Evolutionary conservation across 2,329 filamentous ascomycete genomes (phyloP), one percentile per base, ranked within the genome.

Genomic region (Verticillium dahliae): DNA sequence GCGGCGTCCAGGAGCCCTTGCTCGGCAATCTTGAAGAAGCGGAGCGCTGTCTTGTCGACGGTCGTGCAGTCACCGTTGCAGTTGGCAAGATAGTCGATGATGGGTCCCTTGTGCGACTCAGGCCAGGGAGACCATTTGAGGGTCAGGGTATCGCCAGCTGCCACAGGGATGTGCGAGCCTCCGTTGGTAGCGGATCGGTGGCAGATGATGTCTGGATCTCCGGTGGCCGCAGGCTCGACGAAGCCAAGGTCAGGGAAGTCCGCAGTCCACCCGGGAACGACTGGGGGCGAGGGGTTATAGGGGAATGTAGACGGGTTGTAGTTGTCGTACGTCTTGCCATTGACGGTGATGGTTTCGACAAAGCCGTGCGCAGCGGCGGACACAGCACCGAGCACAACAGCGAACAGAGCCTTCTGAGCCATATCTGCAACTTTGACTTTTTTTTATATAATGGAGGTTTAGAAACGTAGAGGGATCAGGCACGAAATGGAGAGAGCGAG

Each of bases 61-160:
- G 74, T 74, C 27, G 78, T 72, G 69, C 83, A 87, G 69, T 85
- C 81, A 34, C 78, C 80, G 57, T 79, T 76, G 72, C 81, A 83
- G 65, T 79, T 77, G 62, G 85, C 85, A 41, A 88, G 74, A 75
- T 87, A 87, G 70, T 81, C 81, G 66, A 87, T 78, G 66, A 87
- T 78, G 18, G 85, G 85, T 2, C 85, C 85, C 65, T 86, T 79
- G 75, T 90, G 81, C 60, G 79, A 81, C 10, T 81, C 77, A n/a
- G 87, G 87, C 88, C 88, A 90, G 15, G 76, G 76, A 62, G 79
- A 83, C 88, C 87, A 90, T 67, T 84, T 79, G 57, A 90, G 73
- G 62, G 82, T 76, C 66, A 90, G 71, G 9, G 77, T 78, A 65
- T 78, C 77, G 64, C 88, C 88, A 14, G 87, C 88, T n/a, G 79